Evolutionary conservation across 1,139 yeast genomes (phyloP), one percentile per base, ranked within the genome.

Genomic region (Eremothecium sinecaudum): DNA sequence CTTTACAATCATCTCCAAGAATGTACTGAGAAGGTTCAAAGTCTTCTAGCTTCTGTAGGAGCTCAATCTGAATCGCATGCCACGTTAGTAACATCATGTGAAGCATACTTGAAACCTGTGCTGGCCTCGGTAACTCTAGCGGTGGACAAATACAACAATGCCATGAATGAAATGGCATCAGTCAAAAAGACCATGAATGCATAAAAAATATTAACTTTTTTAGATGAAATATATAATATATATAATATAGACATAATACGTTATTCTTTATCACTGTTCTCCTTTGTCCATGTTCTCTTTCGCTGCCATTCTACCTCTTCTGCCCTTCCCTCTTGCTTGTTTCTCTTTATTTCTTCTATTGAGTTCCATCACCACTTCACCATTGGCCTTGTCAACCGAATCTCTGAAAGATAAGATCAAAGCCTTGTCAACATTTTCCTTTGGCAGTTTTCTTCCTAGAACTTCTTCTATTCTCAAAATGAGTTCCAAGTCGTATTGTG

Each of bases 401-500:
- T 80, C 79, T 53, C 84, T 83, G 43, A 92, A 63, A 4, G 86
- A 75, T 56, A 79, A 69, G 43, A 90, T 82, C 3, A 79, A 81
- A 43, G 76, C 81, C 50, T 74, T 79, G 33, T 84, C 79, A 3
- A 92, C 82, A 4, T 77, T 78, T 48, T 82, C 94, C 56, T 83
- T 86, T 3, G 87, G 86, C 31, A 86, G 64, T 51, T 79, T 81
- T 64, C 74, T 78, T 25, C 78, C 82, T 47, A 87, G 72, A 4
- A 81, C 94, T 34, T 79, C 80, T 58, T 90, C 99, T 37, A 90
- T 87, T 51, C 95, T 70, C 46, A 86, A 65, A 52, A 82, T 82
- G 51, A 86, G 64, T 59, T 86, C 96, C 43, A 90, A 67, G 58
- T 90, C 98, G 56, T 90, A 92, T 59, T 90, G 99, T 1, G 96